Evolutionary conservation across 164 flowering plant genomes (phyloP), one percentile per base, ranked within the genome.

Genomic region (Umbilicus rupestris): DNA sequence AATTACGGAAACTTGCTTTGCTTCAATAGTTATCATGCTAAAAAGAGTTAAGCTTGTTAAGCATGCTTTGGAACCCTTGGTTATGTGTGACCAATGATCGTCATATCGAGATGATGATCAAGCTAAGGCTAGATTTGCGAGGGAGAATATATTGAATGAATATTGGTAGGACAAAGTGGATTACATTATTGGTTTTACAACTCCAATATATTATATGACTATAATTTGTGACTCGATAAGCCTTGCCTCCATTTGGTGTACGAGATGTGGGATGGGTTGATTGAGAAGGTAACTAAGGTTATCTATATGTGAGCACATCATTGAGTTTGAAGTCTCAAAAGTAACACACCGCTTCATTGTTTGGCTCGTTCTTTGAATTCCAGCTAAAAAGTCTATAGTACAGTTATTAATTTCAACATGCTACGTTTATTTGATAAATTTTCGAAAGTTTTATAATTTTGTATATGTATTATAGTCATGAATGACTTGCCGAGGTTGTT

Each of bases 141-240:
- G 45, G 45, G 45, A 42, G 2, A 42, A 42, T 11, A 42, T 42
- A 42, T 16, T 42, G 2, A 10, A 42, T 42, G 45, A 42, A 42
- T 11, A 42, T 42, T 42, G 45, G 45, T 42, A 10, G 45, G 6
- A 5, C 14, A 42, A 42, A 10, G 15, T 42, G 8, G 14, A 10
- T 5, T 42, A 42, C 14, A 10, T 52, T 9, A 16, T 20, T 52
- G 30, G 9, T 52, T 52, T 52, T 52, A 8, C 59, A 7, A 7
- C 59, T 52, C 59, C 11, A 8, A 52, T 52, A 1, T 52, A 52
- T n/a, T 16, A 52, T 28, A 52, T 52, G 59, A 52, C 17, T 10
- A 52, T 16, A 28, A 19, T 52, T 14, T 52, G 59, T 52, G 59
- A 52, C 59, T 10, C 59, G 59, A 52, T 52, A 52, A 28, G 30